Evolutionary conservation across 352 stramenopile genomes (phyloP).

Genomic region (Phytopythium kandeliae): DNA sequence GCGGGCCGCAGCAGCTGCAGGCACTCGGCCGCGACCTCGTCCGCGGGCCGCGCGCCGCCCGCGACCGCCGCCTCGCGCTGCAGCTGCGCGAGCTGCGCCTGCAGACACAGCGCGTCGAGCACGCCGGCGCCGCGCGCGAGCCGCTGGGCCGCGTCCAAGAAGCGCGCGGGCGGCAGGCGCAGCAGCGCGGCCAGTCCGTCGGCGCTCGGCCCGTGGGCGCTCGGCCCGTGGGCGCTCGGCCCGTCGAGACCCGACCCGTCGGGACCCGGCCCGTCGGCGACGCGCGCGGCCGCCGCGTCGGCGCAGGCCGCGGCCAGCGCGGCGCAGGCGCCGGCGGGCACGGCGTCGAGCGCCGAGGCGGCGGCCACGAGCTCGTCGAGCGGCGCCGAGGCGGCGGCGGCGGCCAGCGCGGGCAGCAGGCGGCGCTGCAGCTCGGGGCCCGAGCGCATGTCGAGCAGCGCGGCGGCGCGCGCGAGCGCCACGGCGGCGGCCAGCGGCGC

Average conservation of each 20-base stretch:
- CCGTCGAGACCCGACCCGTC: too few species aligned
- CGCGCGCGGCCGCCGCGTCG: conserved; percentile 12
- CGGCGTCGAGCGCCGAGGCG: conserved; percentile 12
- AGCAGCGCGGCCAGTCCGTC: conserved; percentile 29
- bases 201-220: too few species aligned
- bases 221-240: too few species aligned
- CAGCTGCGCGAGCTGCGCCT: conserved; percentile 38
- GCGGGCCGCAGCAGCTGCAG: conserved; percentile 18
- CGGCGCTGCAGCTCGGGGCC: conserved; percentile 14
- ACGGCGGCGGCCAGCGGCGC: not conserved
- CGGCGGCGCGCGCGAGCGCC: conserved; percentile 17
- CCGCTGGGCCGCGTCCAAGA: conserved; percentile 34
- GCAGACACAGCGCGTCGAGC: conserved; percentile 22
- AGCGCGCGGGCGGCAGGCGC: conserved; percentile 26
- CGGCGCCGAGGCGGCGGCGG: not conserved
- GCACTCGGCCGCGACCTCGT: conserved; percentile 16
- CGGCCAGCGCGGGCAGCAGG: conserved; percentile 16
- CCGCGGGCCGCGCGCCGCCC: not conserved
- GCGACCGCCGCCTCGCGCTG: conserved; percentile 13
- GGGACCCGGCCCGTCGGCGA: conserved; percentile 4
- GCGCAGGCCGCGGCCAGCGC: conserved; percentile 25
- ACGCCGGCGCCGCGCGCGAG: conserved; percentile 17
- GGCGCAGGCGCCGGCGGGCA: conserved; percentile 14
- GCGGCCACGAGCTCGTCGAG: conserved; percentile 15
- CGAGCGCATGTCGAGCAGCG: conserved; percentile 40